Evolutionary conservation across 305 asterid genomes (phyloP), one percentile per base, ranked within the genome.

Genomic region (Rubia balearica): DNA sequence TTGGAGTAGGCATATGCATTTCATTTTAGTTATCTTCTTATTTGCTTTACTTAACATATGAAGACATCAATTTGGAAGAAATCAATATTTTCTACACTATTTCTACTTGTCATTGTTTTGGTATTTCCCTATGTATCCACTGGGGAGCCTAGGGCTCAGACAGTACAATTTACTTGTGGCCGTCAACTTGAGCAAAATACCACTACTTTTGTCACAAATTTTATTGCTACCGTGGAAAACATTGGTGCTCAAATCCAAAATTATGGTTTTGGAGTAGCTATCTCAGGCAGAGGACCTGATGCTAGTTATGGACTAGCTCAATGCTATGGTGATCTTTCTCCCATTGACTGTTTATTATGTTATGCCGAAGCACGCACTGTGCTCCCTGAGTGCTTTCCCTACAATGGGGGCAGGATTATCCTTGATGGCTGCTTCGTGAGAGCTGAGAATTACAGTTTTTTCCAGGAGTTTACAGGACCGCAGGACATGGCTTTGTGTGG

Each of bases 391-490:
- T 82, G 84, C 69, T 75, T 38, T 57, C 80, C 80, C 13, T 16
- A 0, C 51, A 73, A n/a, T 0, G 75, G 77, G 21, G 75, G 76
- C 8, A 27, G 60, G 43, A n/a, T 82, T 14, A 75, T 59, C 57
- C 82, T 82, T 3, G 84, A 78, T 41, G 82, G 84, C 1, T 82
- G 86, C 59, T 82, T 80, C 56, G 8, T 82, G 73, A 42, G 86
- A 5, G 27, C 51, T 0, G 81, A 69, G 51, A 75, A 77, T 36
- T 77, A 75, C 75, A 77, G 56, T 30, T 82, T 77, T 71, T 70
- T 62, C 68, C 70, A 77, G 7, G 81, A 82, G 77, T 66, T 72
- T 61, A 41, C 30, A 40, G 53, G 69, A 41, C 51, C 69, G 10
- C 69, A 41, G 53, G 69, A 65, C 33, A 17, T 1, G 51, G 53